Evolutionary conservation across 208 protist genomes (phyloP).

Genomic region (Leptomonas seymouri): DNA sequence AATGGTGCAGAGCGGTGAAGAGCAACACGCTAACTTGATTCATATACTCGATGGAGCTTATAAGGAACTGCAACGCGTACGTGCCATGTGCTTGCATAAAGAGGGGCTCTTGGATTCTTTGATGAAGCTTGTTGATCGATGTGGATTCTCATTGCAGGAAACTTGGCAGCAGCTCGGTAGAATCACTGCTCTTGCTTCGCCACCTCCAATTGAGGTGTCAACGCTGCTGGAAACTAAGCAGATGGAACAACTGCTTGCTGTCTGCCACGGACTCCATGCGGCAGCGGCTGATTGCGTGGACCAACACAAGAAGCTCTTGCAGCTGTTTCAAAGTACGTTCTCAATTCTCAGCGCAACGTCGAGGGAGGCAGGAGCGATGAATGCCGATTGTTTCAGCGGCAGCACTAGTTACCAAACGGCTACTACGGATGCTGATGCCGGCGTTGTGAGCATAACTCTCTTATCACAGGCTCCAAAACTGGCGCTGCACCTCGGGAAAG

Average conservation of each 20-base stretch:
- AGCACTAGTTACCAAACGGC: too few species aligned
- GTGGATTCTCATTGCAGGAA: background rate
- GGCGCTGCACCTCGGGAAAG: background rate
- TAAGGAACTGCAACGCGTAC: background rate
- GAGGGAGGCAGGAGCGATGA: background rate
- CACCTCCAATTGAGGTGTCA: background rate
- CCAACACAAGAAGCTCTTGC: background rate
- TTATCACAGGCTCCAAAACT: conserved; percentile 8
- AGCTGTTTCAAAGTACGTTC: background rate
- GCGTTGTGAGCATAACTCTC: background rate
- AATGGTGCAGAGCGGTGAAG: background rate
- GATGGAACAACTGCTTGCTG: background rate
- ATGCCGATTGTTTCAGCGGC: background rate
- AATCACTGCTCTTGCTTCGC: background rate
- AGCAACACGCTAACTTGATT: background rate
- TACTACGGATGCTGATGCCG: background rate
- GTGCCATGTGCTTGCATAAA: background rate
- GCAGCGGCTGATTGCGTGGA: background rate
- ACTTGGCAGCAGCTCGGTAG: background rate
- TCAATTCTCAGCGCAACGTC: background rate
- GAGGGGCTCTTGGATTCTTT: background rate
- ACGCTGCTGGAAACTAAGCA: background rate
- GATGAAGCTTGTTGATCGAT: background rate
- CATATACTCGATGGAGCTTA: background rate
- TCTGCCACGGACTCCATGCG: background rate